These are phyloP conservation scores for Exophiala mesophila DNA, from an alignment of 2,329 filamentous ascomycete genomes.

Conservation along the genomic window DNA sequence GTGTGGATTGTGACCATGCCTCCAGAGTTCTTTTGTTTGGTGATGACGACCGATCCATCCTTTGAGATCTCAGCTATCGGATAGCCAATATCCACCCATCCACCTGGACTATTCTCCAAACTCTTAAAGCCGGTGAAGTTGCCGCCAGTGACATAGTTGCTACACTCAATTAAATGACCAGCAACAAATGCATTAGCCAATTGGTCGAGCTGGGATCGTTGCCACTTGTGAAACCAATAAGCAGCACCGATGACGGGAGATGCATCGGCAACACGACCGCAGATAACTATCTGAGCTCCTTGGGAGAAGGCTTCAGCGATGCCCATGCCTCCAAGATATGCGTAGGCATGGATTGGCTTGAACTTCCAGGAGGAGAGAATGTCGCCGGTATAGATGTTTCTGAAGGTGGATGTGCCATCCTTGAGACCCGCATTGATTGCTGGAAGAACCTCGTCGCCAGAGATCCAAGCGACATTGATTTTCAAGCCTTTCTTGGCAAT, in stretches of 20 bases:
- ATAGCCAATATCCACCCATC: conserved; percentile 44
- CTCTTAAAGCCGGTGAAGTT: conserved; percentile 43
- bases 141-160: conserved; percentile 41
- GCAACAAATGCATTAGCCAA: conserved; percentile 39
- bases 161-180: conserved; percentile 38
- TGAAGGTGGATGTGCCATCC: conserved; percentile 34
- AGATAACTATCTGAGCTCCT: conserved; percentile 43
- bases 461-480: conserved; percentile 46
- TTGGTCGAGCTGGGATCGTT: conserved; percentile 33
- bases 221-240: conserved; percentile 42
- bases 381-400: conserved; percentile 38
- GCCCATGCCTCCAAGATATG: conserved; percentile 37
- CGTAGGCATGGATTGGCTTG: conserved; percentile 31
- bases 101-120: conserved; percentile 30
- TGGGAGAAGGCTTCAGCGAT: conserved; percentile 36
- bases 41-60: conserved; percentile 40
- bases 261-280: conserved; percentile 43
- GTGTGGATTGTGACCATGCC: conserved; percentile 47
- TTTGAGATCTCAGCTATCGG: conserved; percentile 44
- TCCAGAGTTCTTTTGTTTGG: conserved; percentile 39
- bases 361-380: conserved; percentile 35
- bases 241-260: conserved; percentile 40
- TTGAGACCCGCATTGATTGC: conserved; percentile 31
- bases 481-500: conserved; percentile 35
- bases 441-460: conserved; percentile 42